Evolutionary conservation across 2,329 filamentous ascomycete genomes (phyloP).

Genomic region (Cercospora janseana): DNA sequence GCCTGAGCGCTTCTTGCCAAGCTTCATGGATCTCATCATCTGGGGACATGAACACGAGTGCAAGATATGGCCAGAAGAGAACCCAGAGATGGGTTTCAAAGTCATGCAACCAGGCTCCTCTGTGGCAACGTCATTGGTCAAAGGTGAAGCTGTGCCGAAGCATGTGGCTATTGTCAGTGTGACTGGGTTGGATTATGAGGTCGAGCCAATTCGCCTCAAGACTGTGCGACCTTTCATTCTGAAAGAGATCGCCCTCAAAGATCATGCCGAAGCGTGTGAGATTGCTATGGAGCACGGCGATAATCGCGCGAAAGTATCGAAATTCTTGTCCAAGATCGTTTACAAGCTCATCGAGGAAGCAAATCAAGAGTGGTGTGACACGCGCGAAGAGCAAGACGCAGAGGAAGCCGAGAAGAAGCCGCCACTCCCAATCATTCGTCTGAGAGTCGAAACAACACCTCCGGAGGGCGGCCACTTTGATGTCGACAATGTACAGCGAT

Average conservation of each 20-base stretch:
- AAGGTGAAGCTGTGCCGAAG: conserved; percentile 86
- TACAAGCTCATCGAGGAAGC: conserved; percentile 86
- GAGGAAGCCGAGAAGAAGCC: conserved; percentile 58
- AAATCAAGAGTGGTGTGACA: conserved; percentile 72
- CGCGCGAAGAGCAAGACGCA: conserved; percentile 56
- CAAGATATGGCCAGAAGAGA: conserved; percentile 76
- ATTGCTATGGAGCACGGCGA: conserved; percentile 71
- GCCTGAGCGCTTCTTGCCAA: conserved; percentile 86
- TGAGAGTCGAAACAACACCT: conserved; percentile 87
- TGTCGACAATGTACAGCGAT: conserved; percentile 91
- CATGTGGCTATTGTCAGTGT: conserved; percentile 84
- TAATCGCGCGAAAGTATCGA: conserved; percentile 64
- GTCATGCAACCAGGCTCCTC: conserved; percentile 98
- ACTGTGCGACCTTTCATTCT: conserved; percentile 89
- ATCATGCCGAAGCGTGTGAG: conserved; percentile 72
- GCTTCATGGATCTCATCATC: conserved; percentile 85
- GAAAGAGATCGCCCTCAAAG: conserved; percentile 72
- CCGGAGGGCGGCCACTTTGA: conserved; percentile 84
- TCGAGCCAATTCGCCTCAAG: conserved; percentile 79
- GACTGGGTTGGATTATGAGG: conserved; percentile 76
- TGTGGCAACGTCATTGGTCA: conserved; percentile 86
- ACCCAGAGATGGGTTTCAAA: conserved; percentile 84
- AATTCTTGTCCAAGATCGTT: conserved; percentile 72
- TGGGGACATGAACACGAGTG: conserved; percentile 99
- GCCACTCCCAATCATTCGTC: conserved; percentile 78